Conservation (phyloP, 2,329 filamentous ascomycete genomes). For the Neofusicoccum sp. region DNA sequence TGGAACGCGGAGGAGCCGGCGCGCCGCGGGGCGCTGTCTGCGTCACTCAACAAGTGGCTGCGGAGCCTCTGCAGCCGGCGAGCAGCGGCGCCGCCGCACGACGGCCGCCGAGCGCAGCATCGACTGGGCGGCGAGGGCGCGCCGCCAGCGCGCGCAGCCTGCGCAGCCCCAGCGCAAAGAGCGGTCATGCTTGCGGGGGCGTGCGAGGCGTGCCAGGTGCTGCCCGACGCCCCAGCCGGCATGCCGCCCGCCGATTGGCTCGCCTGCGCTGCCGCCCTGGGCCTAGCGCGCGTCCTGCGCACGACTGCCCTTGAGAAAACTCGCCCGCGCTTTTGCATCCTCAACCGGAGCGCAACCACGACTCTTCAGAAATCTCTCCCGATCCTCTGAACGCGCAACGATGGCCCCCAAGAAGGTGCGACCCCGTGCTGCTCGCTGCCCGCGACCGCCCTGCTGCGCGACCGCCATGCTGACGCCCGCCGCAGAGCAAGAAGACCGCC, state of each 20-base stretch:
- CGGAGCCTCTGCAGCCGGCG: neutral
- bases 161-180: slow-evolving; percentile 5
- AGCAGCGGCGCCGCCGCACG: neutral
- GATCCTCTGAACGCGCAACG: slow-evolving; percentile 43
- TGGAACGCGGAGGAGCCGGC: slow-evolving; percentile 14
- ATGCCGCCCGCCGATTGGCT: slow-evolving; percentile 8
- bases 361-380: slow-evolving; percentile 27
- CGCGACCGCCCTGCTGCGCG: neutral
- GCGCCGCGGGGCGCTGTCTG: neutral
- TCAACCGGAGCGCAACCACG: slow-evolving; percentile 37
- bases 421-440: neutral
- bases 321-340: neutral
- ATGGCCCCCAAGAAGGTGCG: slow-evolving; percentile 65
- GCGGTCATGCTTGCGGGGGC: slow-evolving; percentile 14
- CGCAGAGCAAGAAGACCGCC: slow-evolving; percentile 69
- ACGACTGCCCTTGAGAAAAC: slow-evolving; percentile 19
- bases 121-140: neutral
- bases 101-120: neutral
- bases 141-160: neutral
- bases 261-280: neutral
- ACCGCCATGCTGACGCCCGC: slow-evolving; percentile 26
- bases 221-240: neutral
- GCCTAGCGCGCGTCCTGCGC: neutral
- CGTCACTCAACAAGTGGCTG: slow-evolving; percentile 1
- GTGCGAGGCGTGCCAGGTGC: slow-evolving; percentile 9